These are phyloP conservation scores for Mortierella sp. DNA, from an alignment of 371 early-diverging fungal genomes.

Conservation along the genomic window DNA sequence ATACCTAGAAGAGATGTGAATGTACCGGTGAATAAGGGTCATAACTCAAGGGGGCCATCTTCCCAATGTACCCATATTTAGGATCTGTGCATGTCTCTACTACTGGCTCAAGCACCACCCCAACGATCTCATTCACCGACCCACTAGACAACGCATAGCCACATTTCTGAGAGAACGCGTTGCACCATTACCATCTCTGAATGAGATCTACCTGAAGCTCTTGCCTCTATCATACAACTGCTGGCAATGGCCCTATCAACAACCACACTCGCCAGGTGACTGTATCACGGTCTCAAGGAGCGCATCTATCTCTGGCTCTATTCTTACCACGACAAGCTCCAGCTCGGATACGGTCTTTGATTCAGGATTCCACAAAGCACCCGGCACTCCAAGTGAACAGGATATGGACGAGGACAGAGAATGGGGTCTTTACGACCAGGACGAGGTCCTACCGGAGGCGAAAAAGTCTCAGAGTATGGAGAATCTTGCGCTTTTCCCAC, in stretches of 20 bases:
- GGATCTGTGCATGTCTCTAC: conserved; percentile 60
- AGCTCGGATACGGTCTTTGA: conserved; percentile 30
- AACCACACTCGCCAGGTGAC: too few species aligned
- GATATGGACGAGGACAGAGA: conserved; percentile 51
- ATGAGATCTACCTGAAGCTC: conserved; percentile 32
- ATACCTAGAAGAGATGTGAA: background rate
- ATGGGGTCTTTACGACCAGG: conserved; percentile 47
- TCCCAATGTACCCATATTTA: conserved; percentile 11
- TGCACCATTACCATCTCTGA: conserved; percentile 35
- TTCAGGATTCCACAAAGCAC: conserved; percentile 27
- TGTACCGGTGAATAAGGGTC: background rate
- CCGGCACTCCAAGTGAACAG: conserved; percentile 10
- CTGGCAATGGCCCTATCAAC: conserved; percentile 35
- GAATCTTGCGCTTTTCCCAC: conserved; percentile 6
- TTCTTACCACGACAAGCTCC: background rate
- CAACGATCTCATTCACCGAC: conserved; percentile 63
- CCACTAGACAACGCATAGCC: conserved; percentile 59
- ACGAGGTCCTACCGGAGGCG: conserved; percentile 18
- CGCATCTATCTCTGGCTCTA: conserved; percentile 16
- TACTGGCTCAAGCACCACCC: conserved; percentile 66
- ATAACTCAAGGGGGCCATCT: background rate
- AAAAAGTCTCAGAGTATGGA: conserved; percentile 11
- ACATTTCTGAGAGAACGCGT: conserved; percentile 55
- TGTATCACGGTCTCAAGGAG: conserved; percentile 14
- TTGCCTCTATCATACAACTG: conserved; percentile 37